Evolutionary conservation across 495 filamentous ascomycete species (phyloP), one percentile per base, ranked within the genome.

Genomic region (Trichoderma virens): DNA sequence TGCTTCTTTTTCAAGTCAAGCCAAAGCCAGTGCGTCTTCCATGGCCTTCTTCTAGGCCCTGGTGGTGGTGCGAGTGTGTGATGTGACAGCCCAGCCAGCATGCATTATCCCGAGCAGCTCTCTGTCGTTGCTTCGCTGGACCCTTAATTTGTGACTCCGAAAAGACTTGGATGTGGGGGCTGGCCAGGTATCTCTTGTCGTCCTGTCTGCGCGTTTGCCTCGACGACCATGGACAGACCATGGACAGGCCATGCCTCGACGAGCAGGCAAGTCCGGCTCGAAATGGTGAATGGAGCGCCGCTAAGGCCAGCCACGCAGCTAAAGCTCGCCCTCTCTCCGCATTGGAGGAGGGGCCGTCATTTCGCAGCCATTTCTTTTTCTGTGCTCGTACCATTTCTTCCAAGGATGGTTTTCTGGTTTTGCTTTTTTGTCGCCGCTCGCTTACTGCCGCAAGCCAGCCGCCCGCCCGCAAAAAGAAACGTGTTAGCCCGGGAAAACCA

Each of bases 281-380:
- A 56, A 56, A 56, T 56, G 51, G 51, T 13, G 23, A 28, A 30
- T 28, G 18, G 51, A 56, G 51, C 51, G 51, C 51, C 51, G 51
- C 51, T 56, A 56, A 56, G 7, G 13, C 20, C 51, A 56, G 51
- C 51, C 51, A 56, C 51, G 11, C 25, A 30, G 23, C 25, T 56
- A 45, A 18, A 35, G 34, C 34, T 35, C 13, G 34, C 34, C 9
- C n/a, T 45, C 25, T 56, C 51, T 56, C 51, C 51, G 51, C 51
- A 56, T 30, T 28, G 20, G 51, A 56, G 9, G 51, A n/a, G 23
- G 51, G 11, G 11, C 23, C n/a, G n/a, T 51, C 45, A n/a, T 6
- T 35, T 35, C 6, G 32, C 11, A 35, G 34, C 13, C 34, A 35
- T 35, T 1, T 35, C 34, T 13, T 6, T 35, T 13, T 13, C 13